These are phyloP conservation scores for Chaetoceros muelleri DNA, from an alignment of 108 stramenopile genomes.

Conservation along the genomic window DNA sequence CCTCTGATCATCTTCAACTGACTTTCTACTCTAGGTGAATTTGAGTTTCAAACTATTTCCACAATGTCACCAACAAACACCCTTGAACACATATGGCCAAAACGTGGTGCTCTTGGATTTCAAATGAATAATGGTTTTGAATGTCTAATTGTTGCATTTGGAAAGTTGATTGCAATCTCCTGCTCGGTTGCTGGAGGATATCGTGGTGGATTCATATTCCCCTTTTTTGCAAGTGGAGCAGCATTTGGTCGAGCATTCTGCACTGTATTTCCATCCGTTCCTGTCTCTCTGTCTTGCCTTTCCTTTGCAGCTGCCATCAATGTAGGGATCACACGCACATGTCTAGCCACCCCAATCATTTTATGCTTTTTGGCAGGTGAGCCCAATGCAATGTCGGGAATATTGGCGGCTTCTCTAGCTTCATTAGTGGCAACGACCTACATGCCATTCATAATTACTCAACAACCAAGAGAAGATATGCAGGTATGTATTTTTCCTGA, in stretches of 20 bases:
- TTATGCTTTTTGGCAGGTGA: slow-evolving; percentile 44
- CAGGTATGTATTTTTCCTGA: background rate
- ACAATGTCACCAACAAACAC: slow-evolving; percentile 33
- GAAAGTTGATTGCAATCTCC: slow-evolving; percentile 48
- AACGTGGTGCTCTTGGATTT: slow-evolving; percentile 40
- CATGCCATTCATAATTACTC: slow-evolving; percentile 16
- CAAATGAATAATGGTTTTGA: slow-evolving; percentile 31
- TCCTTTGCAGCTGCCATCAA: slow-evolving; percentile 54
- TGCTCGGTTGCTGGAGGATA: slow-evolving; percentile 58
- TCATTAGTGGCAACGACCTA: slow-evolving; percentile 48
- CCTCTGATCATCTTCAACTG: no score
- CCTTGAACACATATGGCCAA: slow-evolving; percentile 47
- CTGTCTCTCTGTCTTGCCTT: slow-evolving; percentile 26
- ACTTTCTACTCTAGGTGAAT: no score
- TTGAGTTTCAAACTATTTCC: slow-evolving; percentile 37
- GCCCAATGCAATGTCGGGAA: slow-evolving; percentile 30
- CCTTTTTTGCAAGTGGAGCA: slow-evolving; percentile 43
- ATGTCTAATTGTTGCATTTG: slow-evolving; percentile 33
- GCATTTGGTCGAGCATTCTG: slow-evolving; percentile 42
- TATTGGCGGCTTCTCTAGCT: slow-evolving; percentile 40
- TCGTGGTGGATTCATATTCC: slow-evolving; percentile 58
- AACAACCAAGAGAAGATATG: background rate
- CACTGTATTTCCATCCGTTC: slow-evolving; percentile 8
- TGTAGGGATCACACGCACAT: slow-evolving; percentile 55
- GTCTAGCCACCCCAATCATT: slow-evolving; percentile 43